Conservation (phyloP, 1,284 basidiomycete species). For the Rhodotorula mucilaginosa region DNA sequence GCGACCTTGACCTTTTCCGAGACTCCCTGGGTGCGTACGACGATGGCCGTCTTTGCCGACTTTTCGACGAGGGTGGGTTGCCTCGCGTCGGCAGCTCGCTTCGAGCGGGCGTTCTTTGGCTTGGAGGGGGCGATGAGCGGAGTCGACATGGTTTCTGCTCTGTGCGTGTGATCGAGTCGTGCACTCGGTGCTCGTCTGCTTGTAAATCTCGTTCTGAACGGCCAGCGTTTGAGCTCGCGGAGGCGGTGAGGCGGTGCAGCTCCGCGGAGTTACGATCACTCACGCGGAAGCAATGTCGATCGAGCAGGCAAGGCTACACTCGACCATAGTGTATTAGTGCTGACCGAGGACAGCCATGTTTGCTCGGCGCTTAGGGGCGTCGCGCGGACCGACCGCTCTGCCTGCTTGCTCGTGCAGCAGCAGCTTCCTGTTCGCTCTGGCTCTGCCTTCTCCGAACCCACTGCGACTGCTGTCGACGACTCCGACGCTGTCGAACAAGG, state of each 20-base stretch:
- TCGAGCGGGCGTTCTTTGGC: slow-evolving; percentile 96
- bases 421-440: not conserved
- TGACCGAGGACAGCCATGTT: too few relatives aligned
- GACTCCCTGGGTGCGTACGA: slow-evolving; percentile 83
- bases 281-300: too few relatives aligned
- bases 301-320: too few relatives aligned
- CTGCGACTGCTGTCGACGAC: not conserved
- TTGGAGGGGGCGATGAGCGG: slow-evolving; percentile 60
- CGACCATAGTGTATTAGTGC: too few relatives aligned
- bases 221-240: not conserved
- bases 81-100: slow-evolving; percentile 81
- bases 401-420: not conserved
- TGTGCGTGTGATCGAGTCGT: not conserved
- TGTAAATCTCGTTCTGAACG: not conserved
- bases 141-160: slow-evolving; percentile 8
- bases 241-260: not conserved
- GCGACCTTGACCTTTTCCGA: slow-evolving; percentile 74
- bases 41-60: slow-evolving; percentile 76
- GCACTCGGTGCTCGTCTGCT: not conserved
- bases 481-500: slow-evolving; percentile 2
- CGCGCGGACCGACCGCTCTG: not conserved
- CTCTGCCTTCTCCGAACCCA: not conserved
- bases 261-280: too few relatives aligned
- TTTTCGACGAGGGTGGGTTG: slow-evolving; percentile 82
- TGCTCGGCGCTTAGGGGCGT: too few relatives aligned